Base-by-base conservation (phyloP, 106 monocot genomes). In the Dioscorea dumetorum region DNA sequence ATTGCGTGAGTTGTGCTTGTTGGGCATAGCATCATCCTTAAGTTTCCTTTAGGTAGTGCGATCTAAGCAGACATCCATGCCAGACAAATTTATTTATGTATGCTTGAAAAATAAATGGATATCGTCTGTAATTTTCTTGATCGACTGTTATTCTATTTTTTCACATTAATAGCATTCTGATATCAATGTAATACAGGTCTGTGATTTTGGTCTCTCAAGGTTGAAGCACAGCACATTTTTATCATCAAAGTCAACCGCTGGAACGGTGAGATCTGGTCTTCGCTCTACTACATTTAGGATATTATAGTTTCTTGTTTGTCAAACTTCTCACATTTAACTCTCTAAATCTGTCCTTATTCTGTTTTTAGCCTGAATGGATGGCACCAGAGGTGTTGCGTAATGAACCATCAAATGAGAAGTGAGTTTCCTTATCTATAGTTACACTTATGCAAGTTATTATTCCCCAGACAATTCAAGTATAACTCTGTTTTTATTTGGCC, bases 121-220 rank as follows among this genome's bases (percentile, higher is more conserved):
- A 8, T 41, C 10, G 6, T 10, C 41, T 0, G 1, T 41, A 41
- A 41, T 41, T 6, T 41, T 41, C 41, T 41, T 41, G 41, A 41
- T 41, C n/a, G 6, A 41, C 41, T 41, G 41, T 41, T 41, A 41
- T 5, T 41, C 41, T 41, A 41, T 41, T 41, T 3, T 0, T 41
- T 41, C 6, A 6, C 41, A 41, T 41, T 6, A 6, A 41, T 41
- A 41, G 41, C 41, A 41, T 41, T 41, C 41, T 41, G 41, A 41
- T 41, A 41, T 57, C 18, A n/a, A 8, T 57, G 50, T 58, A 18
- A 19, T 82, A 50, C 75, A 97, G 97, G 97, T 97, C 54, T 86
- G 89, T 75, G 97, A 97, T 80, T 97, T 97, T 83, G 97, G 97
- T n/a, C 87, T 97, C 69, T 97, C 97, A 68, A 86, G 95, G 19